Conservation (phyloP, 2,329 filamentous ascomycete genomes). For the Penicillium expansum region DNA sequence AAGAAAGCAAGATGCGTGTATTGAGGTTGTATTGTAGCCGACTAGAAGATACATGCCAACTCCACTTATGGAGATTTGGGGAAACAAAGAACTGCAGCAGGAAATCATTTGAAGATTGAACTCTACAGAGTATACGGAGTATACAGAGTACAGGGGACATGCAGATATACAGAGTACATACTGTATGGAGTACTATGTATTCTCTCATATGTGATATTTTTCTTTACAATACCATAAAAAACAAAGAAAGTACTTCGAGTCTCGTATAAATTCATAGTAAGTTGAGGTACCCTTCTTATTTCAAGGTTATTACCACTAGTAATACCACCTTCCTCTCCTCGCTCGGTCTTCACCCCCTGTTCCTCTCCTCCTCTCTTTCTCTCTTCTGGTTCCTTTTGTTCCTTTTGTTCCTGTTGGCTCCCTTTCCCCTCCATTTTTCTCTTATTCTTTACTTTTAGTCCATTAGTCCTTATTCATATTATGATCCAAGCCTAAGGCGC, state of each 20-base stretch:
- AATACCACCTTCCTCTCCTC: slow-evolving; percentile 8
- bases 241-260: background rate
- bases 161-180: too few species aligned
- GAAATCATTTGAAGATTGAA: background rate
- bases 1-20: background rate
- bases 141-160: too few species aligned
- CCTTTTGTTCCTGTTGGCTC: slow-evolving; percentile 8
- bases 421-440: slow-evolving; percentile 1
- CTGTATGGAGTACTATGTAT: background rate
- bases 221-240: background rate
- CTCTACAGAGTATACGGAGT: too few species aligned
- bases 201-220: background rate
- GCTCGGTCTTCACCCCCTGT: slow-evolving; percentile 10
- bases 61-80: slow-evolving; percentile 1
- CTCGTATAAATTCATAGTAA: background rate
- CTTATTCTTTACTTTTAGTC: slow-evolving; percentile 5
- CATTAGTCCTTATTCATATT: slow-evolving; percentile 13
- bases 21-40: slow-evolving; percentile 1
- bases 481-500: slow-evolving; percentile 26
- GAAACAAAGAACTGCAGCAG: background rate
- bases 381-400: background rate
- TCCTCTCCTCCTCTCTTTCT: background rate
- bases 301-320: slow-evolving; percentile 13
- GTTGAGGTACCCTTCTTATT: background rate
- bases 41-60: background rate